These are phyloP conservation scores for Aspergillus fructus DNA, from an alignment of 2,329 filamentous ascomycete species.

Conservation along the genomic window DNA sequence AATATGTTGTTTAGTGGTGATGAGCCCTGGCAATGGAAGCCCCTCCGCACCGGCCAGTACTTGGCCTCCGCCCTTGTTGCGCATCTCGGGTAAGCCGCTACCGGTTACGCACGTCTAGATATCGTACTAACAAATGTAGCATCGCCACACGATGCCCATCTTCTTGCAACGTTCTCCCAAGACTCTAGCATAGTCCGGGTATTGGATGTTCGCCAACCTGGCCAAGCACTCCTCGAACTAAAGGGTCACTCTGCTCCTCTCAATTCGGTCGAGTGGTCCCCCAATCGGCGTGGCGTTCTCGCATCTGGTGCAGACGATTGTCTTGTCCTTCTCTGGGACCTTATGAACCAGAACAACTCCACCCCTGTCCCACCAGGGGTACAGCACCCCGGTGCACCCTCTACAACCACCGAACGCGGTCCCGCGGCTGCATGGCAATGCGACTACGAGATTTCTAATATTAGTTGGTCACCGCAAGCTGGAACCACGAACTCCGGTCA, in stretches of 20 bases:
- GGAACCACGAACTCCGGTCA: slow-evolving; percentile 34
- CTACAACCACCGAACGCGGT: slow-evolving; percentile 42
- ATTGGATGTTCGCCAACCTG: slow-evolving; percentile 91
- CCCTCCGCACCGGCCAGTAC: slow-evolving; percentile 66
- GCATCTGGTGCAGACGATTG: slow-evolving; percentile 92
- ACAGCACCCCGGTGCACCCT: slow-evolving; percentile 23
- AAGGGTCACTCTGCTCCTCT: slow-evolving; percentile 82
- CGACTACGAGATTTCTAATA: slow-evolving; percentile 48
- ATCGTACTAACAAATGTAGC: slow-evolving; percentile 48
- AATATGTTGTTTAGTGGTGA: slow-evolving; percentile 30
- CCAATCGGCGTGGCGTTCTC: slow-evolving; percentile 77
- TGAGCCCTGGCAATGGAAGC: slow-evolving; percentile 59
- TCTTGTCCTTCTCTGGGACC: slow-evolving; percentile 89
- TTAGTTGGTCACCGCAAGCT: slow-evolving; percentile 47
- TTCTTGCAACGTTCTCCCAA: slow-evolving; percentile 94
- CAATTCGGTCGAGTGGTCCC: slow-evolving; percentile 96
- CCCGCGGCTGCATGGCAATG: slow-evolving; percentile 48
- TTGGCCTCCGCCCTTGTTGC: slow-evolving; percentile 60
- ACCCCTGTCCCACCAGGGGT: slow-evolving; percentile 45
- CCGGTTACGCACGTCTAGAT: neutral
- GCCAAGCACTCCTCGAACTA: slow-evolving; percentile 89
- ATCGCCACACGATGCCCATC: slow-evolving; percentile 90
- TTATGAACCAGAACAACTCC: slow-evolving; percentile 66
- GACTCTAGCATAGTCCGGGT: slow-evolving; percentile 92
- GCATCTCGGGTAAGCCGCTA: slow-evolving; percentile 39